Evolutionary conservation across 345 rosid species (phyloP), one percentile per base, ranked within the genome.

Genomic region (Cardamine resedifolia): DNA sequence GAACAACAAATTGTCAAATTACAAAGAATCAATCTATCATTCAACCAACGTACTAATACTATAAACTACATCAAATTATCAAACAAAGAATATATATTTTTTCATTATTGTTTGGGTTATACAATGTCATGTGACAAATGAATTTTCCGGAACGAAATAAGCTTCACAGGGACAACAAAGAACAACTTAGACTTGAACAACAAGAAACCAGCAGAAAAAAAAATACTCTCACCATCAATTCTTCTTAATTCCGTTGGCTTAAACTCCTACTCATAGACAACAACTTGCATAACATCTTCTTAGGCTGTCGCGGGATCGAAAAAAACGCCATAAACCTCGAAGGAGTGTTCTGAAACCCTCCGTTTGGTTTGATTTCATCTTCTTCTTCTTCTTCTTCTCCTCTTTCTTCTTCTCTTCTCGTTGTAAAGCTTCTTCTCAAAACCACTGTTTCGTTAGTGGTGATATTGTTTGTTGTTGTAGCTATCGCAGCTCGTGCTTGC

Each of bases 281-380:
- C 52, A 86, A 59, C 82, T 86, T 86, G 58, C 85, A 81, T 48
- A 86, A 60, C 83, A 86, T 81, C 71, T 70, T 86, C 68, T 82
- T 86, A 33, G 88, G 88, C 26, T 82, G 73, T 1, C 83, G 57
- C 0, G 96, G 96, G 58, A 94, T 82, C 49, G 91, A 74, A 23
- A 96, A 84, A 21, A 94, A 78, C 21, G 87, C 85, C 83, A 85
- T 86, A 50, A 85, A 76, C 74, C 82, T 86, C 3, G 91, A 83
- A 66, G 77, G 77, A 70, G 71, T 71, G 79, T 85, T 87, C 34
- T 82, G 84, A 33, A 83, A 71, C 21, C 68, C 76, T 83, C 6
- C 81, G 67, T 16, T 79, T 47, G 78, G 92, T 14, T 87, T 88
- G 73, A 81, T 53, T 53, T 80, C 85, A 36, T 83, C 86, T 21